A percentile compares a stretch with the other conserved stretches of the same genome.
Conservation (phyloP, 2,329 filamentous ascomycete genomes). For the Trichoderma polysporum region DNA sequence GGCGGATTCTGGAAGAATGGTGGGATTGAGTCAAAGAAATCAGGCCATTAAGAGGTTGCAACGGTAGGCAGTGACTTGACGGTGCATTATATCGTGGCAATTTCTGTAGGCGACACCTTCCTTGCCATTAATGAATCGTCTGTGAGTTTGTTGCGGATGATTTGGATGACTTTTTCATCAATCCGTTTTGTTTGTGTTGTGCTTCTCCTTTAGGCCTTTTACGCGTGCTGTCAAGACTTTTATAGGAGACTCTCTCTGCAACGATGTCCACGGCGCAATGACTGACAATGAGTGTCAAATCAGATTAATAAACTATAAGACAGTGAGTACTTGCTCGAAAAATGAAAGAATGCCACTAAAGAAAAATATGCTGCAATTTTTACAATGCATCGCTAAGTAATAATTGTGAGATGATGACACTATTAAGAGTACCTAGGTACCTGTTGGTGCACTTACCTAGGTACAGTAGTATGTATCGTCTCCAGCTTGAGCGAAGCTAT, state of each 20-base stretch:
- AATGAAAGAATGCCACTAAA: not conserved
- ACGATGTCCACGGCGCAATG: too few species aligned
- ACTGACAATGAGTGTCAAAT: too few species aligned
- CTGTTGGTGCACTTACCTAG: not conserved
- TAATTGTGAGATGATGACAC: too few species aligned
- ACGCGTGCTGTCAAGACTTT: not conserved
- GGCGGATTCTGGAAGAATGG: not conserved
- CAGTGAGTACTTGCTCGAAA: not conserved
- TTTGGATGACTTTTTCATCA: not conserved
- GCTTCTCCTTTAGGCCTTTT: not conserved
- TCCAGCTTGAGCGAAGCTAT: slow-evolving; percentile 8
- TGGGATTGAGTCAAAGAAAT: not conserved
- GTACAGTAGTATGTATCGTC: not conserved
- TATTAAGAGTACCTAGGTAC: not conserved
- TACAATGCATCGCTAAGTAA: not conserved
- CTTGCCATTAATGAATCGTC: not conserved
- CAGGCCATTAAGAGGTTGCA: not conserved
- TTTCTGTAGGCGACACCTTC: slow-evolving; percentile 1
- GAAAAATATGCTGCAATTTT: not conserved
- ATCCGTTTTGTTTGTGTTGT: not conserved
- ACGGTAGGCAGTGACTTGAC: not conserved
- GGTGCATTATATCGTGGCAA: not conserved
- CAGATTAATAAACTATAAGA: too few species aligned
- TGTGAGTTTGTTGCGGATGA: not conserved
- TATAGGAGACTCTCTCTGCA: too few species aligned